phyloP scores from a whole-genome alignment of 2,329 filamentous ascomycete genomes.

The Pseudocercospora fuligena region DNA sequence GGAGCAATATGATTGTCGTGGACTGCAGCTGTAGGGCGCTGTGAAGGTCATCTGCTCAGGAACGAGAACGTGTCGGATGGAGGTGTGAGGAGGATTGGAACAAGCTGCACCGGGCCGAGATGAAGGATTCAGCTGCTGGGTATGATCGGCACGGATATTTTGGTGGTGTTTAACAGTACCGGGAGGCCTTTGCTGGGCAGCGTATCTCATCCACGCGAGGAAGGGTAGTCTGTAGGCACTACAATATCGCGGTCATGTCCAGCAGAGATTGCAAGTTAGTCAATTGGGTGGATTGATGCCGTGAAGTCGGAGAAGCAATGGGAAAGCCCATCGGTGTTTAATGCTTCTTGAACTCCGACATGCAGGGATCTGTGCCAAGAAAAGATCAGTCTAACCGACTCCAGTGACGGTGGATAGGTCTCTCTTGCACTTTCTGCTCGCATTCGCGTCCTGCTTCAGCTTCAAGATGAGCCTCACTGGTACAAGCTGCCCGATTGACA shows the following conservation, averaged over 20 bases:
- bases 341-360: background rate
- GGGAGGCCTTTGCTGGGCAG: background rate
- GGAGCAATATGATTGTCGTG: constrained; percentile 6
- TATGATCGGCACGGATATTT: background rate
- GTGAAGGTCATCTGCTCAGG: background rate
- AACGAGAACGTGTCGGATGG: background rate
- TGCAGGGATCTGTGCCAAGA: background rate
- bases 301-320: background rate
- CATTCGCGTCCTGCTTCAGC: constrained; percentile 11
- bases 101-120: constrained; percentile 6
- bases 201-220: too few relatives aligned
- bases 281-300: background rate
- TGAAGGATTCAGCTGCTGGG: constrained; percentile 1
- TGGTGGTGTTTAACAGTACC: background rate
- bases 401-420: background rate
- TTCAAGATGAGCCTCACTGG: constrained; percentile 10
- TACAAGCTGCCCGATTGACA: constrained; percentile 6
- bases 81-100: constrained; percentile 6
- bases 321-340: background rate
- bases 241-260: too few relatives aligned
- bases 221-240: too few relatives aligned
- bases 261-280: too few relatives aligned
- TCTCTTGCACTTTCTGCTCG: background rate
- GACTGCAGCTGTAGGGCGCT: background rate
- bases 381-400: background rate